Base-by-base conservation (phyloP, 306 rosid species). In the Prunus dulcis region DNA sequence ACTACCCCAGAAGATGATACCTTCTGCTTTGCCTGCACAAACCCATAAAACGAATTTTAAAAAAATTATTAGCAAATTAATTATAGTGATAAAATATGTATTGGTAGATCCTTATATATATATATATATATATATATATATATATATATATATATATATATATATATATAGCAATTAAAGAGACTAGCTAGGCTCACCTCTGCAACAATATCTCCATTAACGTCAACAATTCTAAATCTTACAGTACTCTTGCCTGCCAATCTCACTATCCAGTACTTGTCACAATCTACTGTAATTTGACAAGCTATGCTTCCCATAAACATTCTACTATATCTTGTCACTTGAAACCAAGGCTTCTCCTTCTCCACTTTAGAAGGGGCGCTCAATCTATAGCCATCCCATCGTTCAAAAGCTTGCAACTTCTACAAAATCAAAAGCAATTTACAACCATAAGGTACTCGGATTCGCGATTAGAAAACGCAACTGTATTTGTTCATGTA, bases 21-120 rank as follows among this genome's bases (percentile, higher is more conserved):
- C 50, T 92, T 92, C 73, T 82, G 86, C 79, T 89, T 90, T 64
- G 89, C 96, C 98, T 92, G 88, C 71, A 77, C n/a, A 71, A 60
- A 60, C 23, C 15, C 43, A 64, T 30, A 27, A 30, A 25, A 38
- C 6, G 3, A 38, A 34, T 18, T n/a, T 9, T 1, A 0, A 6
- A 6, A 14, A 30, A 64, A 7, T 6, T 62, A 28, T 17, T 28
- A 28, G 15, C 12, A 17, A 18, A 28, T 17, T 14, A 28, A 60
- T 60, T 30, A 58, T 22, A 60, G 43, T 38, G 43, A 38, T 38
- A 38, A 38, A 60, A 23, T 60, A 60, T 2, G 6, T 0, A 2
- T 17, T 17, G 12, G 43, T 62, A 9, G 22, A 63, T 30, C 67
- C 22, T 28, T 7, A 17, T 63, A 23, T 23, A 23, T 23, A 23